Percentiles rank a stretch among this genome's conserved stretches.
Evolutionary conservation across 2,329 filamentous ascomycete species (phyloP).

Genomic region (Calonectria hongkongensis): DNA sequence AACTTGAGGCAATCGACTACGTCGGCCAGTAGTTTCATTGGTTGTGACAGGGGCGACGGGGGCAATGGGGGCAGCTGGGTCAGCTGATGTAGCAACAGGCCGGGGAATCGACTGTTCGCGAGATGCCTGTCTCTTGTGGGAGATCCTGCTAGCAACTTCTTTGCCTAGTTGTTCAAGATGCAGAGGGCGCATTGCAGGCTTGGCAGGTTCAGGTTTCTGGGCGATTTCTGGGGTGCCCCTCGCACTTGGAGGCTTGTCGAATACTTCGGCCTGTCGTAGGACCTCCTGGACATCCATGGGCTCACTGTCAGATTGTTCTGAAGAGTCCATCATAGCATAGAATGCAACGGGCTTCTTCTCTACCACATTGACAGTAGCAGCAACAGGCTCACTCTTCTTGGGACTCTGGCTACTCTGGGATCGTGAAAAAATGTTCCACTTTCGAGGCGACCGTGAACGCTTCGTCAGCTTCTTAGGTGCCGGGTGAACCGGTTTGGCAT

Average conservation of each 20-base stretch:
- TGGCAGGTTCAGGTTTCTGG: slow-evolving; percentile 44
- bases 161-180: slow-evolving; percentile 34
- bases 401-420: slow-evolving; percentile 66
- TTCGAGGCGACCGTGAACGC: slow-evolving; percentile 72
- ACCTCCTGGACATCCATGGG: slow-evolving; percentile 65
- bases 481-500: slow-evolving; percentile 53
- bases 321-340: slow-evolving; percentile 77
- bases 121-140: slow-evolving; percentile 30
- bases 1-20: slow-evolving; percentile 84
- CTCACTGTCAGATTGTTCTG: slow-evolving; percentile 71
- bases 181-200: slow-evolving; percentile 36
- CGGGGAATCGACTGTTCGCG: slow-evolving; percentile 33
- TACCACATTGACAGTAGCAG: slow-evolving; percentile 69
- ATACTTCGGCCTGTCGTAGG: slow-evolving; percentile 69
- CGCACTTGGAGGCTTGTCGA: slow-evolving; percentile 50
- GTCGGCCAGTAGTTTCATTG: slow-evolving; percentile 46
- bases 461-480: slow-evolving; percentile 74
- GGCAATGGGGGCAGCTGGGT: not conserved
- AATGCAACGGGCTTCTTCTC: slow-evolving; percentile 74
- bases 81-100: slow-evolving; percentile 14
- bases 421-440: slow-evolving; percentile 79
- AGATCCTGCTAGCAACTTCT: slow-evolving; percentile 8
- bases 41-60: not conserved
- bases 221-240: slow-evolving; percentile 43
- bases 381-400: slow-evolving; percentile 65